Conservation (phyloP, 805 yeast genomes). For the Jamesozyma rosinii region DNA sequence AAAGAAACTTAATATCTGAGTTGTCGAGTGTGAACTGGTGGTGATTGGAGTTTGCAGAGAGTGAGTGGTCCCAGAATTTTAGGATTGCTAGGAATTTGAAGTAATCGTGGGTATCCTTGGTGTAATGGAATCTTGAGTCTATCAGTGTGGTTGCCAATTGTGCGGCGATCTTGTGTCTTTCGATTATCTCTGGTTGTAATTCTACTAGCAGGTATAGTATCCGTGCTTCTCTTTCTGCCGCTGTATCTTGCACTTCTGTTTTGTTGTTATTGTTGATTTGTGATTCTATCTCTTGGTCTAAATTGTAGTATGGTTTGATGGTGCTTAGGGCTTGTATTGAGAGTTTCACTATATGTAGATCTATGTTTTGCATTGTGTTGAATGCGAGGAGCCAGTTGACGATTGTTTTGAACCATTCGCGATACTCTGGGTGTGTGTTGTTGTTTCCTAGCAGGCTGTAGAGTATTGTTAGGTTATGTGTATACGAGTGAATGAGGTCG, state of each 20-base stretch:
- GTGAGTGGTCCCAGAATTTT: slow-evolving; percentile 8
- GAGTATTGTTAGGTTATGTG: slow-evolving; percentile 29
- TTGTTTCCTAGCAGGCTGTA: slow-evolving; percentile 13
- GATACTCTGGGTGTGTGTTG: slow-evolving; percentile 7
- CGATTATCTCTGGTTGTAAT: not conserved
- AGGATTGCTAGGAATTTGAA: slow-evolving; percentile 23
- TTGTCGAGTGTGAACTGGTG: slow-evolving; percentile 1
- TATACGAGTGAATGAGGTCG: slow-evolving; percentile 34
- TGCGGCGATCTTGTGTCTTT: slow-evolving; percentile 7
- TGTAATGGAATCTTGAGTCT: not conserved
- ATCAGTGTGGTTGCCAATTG: not conserved
- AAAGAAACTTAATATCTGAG: slow-evolving; percentile 7
- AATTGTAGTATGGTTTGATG: not conserved
- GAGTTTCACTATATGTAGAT: slow-evolving; percentile 11
- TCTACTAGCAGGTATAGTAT: not conserved
- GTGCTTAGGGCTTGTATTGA: slow-evolving; percentile 11
- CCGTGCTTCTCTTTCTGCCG: not conserved
- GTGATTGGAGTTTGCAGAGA: slow-evolving; percentile 2
- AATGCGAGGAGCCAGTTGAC: slow-evolving; percentile 19
- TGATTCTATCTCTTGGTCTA: not conserved
- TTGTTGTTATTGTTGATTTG: not conserved
- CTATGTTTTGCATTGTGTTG: slow-evolving; percentile 9
- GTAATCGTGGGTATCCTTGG: slow-evolving; percentile 2
- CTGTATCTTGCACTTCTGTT: too few relatives aligned
- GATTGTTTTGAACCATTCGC: slow-evolving; percentile 12